phyloP scores from a whole-genome alignment of 345 rosid species.

The Heritiera fomes region DNA sequence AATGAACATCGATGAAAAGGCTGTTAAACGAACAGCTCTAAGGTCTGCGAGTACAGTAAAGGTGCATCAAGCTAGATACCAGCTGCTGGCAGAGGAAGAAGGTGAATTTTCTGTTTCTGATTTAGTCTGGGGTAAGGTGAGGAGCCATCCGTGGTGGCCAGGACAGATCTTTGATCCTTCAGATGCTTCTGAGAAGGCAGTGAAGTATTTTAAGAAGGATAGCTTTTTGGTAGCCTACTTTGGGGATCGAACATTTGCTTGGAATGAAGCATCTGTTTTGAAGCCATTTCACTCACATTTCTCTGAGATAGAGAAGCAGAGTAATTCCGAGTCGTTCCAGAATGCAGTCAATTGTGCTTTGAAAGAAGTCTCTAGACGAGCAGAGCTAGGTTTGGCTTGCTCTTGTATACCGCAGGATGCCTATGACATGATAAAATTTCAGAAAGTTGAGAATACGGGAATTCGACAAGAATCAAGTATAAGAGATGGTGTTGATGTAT shows the following conservation, averaged over 20 bases:
- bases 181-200: conserved; percentile 68
- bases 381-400: conserved; percentile 59
- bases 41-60: conserved; percentile 29
- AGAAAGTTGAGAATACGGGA: conserved; percentile 60
- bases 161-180: conserved; percentile 73
- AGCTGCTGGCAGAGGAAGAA: conserved; percentile 43
- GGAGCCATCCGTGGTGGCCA: conserved; percentile 92
- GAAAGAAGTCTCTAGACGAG: conserved; percentile 65
- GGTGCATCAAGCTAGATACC: conserved; percentile 41
- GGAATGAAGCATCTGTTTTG: conserved; percentile 62
- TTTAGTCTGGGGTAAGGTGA: conserved; percentile 78
- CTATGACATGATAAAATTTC: conserved; percentile 41
- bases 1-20: conserved; percentile 24
- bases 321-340: conserved; percentile 54
- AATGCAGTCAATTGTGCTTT: conserved; percentile 67
- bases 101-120: conserved; percentile 53
- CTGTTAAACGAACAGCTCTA: conserved; percentile 18
- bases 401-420: conserved; percentile 46
- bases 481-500: conserved; percentile 39
- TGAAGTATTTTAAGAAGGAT: conserved; percentile 60
- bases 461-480: conserved; percentile 42
- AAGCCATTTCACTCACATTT: conserved; percentile 61
- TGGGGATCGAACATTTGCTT: conserved; percentile 79
- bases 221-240: conserved; percentile 69
- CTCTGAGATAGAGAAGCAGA: conserved; percentile 56